Conservation (phyloP, 371 early-diverging fungal genomes). For the Circinella umbellata region DNA sequence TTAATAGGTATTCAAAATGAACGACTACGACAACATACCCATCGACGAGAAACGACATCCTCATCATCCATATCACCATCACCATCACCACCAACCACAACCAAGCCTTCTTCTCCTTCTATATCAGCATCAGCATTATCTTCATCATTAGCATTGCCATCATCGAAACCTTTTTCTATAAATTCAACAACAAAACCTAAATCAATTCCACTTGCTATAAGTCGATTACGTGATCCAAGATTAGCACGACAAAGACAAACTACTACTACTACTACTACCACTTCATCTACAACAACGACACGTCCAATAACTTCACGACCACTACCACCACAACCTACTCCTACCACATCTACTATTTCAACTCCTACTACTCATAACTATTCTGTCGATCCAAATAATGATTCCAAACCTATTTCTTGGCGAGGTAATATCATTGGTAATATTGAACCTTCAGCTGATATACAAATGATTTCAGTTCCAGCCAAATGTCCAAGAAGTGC, state of each 20-base stretch:
- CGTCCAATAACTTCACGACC: not conserved
- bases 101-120: not conserved
- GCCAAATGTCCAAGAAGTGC: not conserved
- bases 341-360: not conserved
- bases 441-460: not conserved
- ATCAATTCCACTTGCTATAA: not conserved
- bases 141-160: not conserved
- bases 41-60: not conserved
- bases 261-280: not conserved
- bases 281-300: not conserved
- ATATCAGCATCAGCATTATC: too few species aligned
- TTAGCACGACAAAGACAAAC: not conserved
- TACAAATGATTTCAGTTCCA: not conserved
- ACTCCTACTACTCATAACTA: not conserved
- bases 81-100: not conserved
- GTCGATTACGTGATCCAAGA: not conserved
- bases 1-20: not conserved
- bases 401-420: slow-evolving; percentile 5
- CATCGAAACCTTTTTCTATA: not conserved
- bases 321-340: not conserved
- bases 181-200: not conserved
- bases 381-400: not conserved
- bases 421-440: not conserved
- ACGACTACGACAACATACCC: not conserved
- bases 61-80: too few species aligned